Conservation (phyloP, 192 early-diverging fungal genomes). For the Backusella mclennaniae region DNA sequence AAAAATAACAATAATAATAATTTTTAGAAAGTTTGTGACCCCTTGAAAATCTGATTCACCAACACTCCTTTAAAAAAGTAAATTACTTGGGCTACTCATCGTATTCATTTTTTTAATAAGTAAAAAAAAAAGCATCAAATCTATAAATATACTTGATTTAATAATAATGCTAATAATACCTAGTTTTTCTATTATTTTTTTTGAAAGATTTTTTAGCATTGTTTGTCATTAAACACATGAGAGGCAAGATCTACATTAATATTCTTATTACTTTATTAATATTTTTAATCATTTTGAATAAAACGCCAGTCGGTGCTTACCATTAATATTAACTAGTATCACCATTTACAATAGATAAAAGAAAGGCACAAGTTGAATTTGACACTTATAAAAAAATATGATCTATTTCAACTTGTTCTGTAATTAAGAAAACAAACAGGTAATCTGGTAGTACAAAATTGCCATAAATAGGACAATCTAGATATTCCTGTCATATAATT, state of each 20-base stretch:
- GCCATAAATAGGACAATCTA: background rate
- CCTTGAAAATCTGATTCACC: background rate
- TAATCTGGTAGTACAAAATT: background rate
- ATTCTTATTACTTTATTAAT: background rate
- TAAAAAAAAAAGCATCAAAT: background rate
- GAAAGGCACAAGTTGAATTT: background rate
- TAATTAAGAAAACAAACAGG: background rate
- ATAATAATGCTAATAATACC: background rate
- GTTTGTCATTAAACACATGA: background rate
- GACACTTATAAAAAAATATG: background rate
- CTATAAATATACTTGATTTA: slow-evolving; percentile 6
- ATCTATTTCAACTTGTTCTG: background rate
- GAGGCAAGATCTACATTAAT: background rate
- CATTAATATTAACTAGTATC: background rate
- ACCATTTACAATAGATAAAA: background rate
- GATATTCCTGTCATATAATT: background rate
- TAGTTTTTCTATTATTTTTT: background rate
- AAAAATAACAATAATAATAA: slow-evolving; percentile 4
- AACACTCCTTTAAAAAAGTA: background rate
- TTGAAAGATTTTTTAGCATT: background rate
- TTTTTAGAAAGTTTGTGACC: background rate
- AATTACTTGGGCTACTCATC: background rate
- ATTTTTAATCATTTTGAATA: background rate
- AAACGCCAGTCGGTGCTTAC: background rate
- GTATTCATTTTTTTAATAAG: background rate